Conservation (phyloP, 257 asterid species). For the Ilex aquifolium region DNA sequence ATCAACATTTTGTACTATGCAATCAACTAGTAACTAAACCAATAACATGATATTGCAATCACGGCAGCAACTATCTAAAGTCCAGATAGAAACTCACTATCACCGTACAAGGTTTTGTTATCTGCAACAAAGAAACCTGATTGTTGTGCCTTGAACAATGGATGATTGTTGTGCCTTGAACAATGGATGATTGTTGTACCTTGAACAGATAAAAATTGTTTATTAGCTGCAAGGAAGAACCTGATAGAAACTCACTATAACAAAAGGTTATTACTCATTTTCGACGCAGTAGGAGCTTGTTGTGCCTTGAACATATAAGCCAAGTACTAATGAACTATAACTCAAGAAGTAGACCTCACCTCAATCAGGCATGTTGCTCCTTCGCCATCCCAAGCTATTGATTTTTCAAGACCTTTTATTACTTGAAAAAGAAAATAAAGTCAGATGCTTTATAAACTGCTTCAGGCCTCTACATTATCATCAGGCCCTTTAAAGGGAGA, state of each 20-base stretch:
- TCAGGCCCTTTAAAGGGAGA: not conserved
- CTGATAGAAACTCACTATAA: too few relatives aligned
- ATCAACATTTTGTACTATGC: too few relatives aligned
- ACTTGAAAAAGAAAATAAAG: conserved; percentile 42
- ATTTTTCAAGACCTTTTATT: conserved; percentile 97
- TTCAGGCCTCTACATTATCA: conserved; percentile 5
- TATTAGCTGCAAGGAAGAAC: too few relatives aligned
- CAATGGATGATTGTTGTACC: too few relatives aligned
- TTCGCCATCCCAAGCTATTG: conserved; percentile 99
- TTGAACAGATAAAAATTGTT: too few relatives aligned
- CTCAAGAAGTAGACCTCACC: conserved; percentile 48
- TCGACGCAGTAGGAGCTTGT: conserved; percentile 45
- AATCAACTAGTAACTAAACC: too few relatives aligned
- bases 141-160: conserved; percentile 66
- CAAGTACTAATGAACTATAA: not conserved
- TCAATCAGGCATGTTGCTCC: conserved; percentile 98
- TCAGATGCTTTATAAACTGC: conserved; percentile 5
- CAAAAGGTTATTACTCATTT: conserved; percentile 63
- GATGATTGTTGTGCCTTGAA: too few relatives aligned
- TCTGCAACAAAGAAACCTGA: conserved; percentile 86
- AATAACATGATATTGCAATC: too few relatives aligned
- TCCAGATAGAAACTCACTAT: conserved; percentile 58
- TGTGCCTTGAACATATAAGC: conserved; percentile 46
- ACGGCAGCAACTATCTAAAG: not conserved
- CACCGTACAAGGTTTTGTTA: conserved; percentile 56